phyloP scores from a whole-genome alignment of 768 basidiomycete species.

The Amanita pseudoporphyria region DNA sequence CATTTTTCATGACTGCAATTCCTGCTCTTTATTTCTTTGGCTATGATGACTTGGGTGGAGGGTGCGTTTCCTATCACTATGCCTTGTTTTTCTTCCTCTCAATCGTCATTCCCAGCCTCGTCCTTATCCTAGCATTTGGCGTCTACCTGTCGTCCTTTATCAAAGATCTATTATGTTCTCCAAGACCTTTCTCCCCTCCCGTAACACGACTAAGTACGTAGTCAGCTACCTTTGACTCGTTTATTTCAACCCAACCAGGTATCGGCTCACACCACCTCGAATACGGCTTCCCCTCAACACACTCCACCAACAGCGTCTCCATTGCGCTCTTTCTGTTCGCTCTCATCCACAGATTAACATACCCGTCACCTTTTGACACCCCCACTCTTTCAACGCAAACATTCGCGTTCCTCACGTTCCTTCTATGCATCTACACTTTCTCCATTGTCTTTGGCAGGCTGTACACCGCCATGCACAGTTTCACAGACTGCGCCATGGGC shows the following conservation, averaged over 20 bases:
- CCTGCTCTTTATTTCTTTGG: constrained; percentile 91
- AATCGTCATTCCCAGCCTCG: not conserved
- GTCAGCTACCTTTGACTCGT: not conserved
- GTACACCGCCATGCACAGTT: constrained; percentile 85
- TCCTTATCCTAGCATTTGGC: constrained; percentile 58
- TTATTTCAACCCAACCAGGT: constrained; percentile 29
- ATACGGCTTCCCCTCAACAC: constrained; percentile 95
- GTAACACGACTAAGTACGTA: constrained; percentile 77
- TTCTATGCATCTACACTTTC: constrained; percentile 49
- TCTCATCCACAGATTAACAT: constrained; percentile 44
- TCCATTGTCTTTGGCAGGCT: constrained; percentile 74
- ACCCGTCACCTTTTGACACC: constrained; percentile 12
- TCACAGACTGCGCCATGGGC: constrained; percentile 64
- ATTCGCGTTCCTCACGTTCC: constrained; percentile 30
- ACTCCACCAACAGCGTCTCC: constrained; percentile 85
- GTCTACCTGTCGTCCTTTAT: constrained; percentile 82
- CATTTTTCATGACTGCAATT: constrained; percentile 88
- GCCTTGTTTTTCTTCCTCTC: not conserved
- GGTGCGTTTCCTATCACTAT: constrained; percentile 36
- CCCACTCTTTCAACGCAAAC: constrained; percentile 33
- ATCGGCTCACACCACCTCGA: constrained; percentile 78
- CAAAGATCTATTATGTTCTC: constrained; percentile 87
- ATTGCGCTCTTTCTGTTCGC: constrained; percentile 76
- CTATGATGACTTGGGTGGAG: constrained; percentile 55
- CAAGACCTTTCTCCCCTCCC: constrained; percentile 85